These are phyloP conservation scores for Naganishia vishniacii DNA, from an alignment of 768 basidiomycete species.

Conservation along the genomic window DNA sequence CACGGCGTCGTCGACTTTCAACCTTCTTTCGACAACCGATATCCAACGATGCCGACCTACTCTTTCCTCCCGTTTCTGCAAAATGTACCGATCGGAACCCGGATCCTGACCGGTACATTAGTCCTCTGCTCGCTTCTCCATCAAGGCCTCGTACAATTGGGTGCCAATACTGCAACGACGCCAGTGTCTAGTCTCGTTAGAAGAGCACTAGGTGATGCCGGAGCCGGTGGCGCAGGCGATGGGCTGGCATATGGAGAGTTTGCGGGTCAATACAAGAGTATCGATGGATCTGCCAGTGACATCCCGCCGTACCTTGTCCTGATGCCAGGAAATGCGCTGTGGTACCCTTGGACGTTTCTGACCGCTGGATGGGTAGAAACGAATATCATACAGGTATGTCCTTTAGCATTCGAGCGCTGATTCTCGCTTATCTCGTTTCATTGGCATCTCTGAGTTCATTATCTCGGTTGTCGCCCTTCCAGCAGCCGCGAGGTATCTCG, in stretches of 20 bases:
- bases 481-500: constrained; percentile 79
- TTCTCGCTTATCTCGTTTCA: not conserved
- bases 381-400: constrained; percentile 71
- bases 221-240: not conserved
- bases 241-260: not conserved
- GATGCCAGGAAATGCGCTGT: constrained; percentile 68
- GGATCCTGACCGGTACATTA: constrained; percentile 37
- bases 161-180: not conserved
- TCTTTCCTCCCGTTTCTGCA: constrained; percentile 48
- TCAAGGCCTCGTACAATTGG: constrained; percentile 25
- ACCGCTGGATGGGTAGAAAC: constrained; percentile 83
- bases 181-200: not conserved
- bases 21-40: not conserved
- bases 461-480: constrained; percentile 72
- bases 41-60: constrained; percentile 41
- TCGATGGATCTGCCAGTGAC: not conserved
- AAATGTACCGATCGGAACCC: constrained; percentile 41
- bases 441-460: constrained; percentile 57
- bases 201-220: not conserved
- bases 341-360: constrained; percentile 86
- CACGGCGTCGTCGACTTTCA: not conserved
- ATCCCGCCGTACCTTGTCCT: constrained; percentile 55
- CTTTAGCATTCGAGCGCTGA: not conserved
- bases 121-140: constrained; percentile 32
- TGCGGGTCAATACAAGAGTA: constrained; percentile 14